phyloP scores from a whole-genome alignment of 345 rosid species.

The Noccaea caerulescens region DNA sequence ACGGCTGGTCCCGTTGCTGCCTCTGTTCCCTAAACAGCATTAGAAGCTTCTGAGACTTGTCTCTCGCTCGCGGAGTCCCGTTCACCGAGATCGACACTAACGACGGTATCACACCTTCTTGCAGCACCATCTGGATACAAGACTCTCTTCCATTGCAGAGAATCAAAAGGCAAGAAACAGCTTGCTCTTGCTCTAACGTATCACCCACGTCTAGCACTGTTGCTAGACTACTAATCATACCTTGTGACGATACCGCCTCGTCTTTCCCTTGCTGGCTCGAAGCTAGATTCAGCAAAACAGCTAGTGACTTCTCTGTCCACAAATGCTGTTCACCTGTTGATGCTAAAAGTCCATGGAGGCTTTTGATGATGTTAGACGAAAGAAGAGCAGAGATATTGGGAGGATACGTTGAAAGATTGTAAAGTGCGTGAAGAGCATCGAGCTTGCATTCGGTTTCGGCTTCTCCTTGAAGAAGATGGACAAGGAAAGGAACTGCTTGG shows the following conservation, averaged over 20 bases:
- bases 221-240: conserved; percentile 71
- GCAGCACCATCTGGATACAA: conserved; percentile 83
- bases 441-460: conserved; percentile 76
- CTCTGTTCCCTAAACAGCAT: conserved; percentile 94
- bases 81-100: conserved; percentile 91
- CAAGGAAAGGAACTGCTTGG: conserved; percentile 77
- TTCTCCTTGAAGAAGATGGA: conserved; percentile 59
- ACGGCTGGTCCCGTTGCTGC: conserved; percentile 77
- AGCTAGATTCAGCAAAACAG: conserved; percentile 77
- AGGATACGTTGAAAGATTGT: conserved; percentile 70
- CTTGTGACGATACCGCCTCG: conserved; percentile 62
- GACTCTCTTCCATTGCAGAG: conserved; percentile 75
- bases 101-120: conserved; percentile 97
- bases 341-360: conserved; percentile 68
- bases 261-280: conserved; percentile 66
- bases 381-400: conserved; percentile 70
- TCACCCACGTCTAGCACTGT: conserved; percentile 72
- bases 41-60: conserved; percentile 86
- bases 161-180: conserved; percentile 70
- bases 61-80: conserved; percentile 83
- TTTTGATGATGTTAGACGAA: conserved; percentile 67
- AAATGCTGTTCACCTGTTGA: conserved; percentile 53
- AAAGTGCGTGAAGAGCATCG: conserved; percentile 91
- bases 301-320: conserved; percentile 82
- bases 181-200: conserved; percentile 79